These are phyloP conservation scores for Puccinia coronata DNA, from an alignment of 1,284 basidiomycete genomes.

Conservation along the genomic window DNA sequence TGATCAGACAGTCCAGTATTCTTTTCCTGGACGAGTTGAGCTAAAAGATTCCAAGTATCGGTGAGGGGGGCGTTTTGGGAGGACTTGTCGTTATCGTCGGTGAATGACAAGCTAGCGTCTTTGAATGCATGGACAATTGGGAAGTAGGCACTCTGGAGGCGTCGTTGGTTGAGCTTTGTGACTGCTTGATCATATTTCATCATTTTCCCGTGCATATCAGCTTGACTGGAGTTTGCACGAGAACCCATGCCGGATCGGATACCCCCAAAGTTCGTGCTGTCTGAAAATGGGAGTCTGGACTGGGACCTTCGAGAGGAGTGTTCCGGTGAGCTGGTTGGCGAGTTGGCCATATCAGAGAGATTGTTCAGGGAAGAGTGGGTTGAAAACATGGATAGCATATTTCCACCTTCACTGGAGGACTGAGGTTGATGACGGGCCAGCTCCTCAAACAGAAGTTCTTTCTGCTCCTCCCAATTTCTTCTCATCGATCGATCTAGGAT, in stretches of 20 bases:
- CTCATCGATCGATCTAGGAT: constrained; percentile 74
- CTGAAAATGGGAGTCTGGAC: constrained; percentile 48
- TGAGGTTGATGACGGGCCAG: constrained; percentile 67
- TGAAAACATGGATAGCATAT: constrained; percentile 47
- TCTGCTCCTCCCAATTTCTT: constrained; percentile 84
- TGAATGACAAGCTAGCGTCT: constrained; percentile 62
- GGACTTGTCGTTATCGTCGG: constrained; percentile 58
- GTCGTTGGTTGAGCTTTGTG: constrained; percentile 70
- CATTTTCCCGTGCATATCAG: constrained; percentile 77
- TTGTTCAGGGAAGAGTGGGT: constrained; percentile 48
- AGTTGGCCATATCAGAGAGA: constrained; percentile 8
- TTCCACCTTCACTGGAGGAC: constrained; percentile 24
- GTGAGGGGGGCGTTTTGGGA: constrained; percentile 57
- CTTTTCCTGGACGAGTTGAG: constrained; percentile 61
- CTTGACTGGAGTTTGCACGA: constrained; percentile 62
- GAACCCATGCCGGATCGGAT: constrained; percentile 42
- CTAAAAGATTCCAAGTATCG: constrained; percentile 61
- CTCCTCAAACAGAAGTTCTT: constrained; percentile 85
- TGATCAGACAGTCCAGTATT: constrained; percentile 56
- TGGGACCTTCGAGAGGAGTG: constrained; percentile 48
- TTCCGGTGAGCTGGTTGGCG: constrained; percentile 39
- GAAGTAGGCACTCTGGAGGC: constrained; percentile 71
- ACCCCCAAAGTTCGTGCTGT: constrained; percentile 39
- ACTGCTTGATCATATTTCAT: constrained; percentile 87
- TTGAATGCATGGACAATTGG: constrained; percentile 72